Base-by-base conservation (phyloP, 2,329 filamentous ascomycete species). In the Cordyceps cicadae region DNA sequence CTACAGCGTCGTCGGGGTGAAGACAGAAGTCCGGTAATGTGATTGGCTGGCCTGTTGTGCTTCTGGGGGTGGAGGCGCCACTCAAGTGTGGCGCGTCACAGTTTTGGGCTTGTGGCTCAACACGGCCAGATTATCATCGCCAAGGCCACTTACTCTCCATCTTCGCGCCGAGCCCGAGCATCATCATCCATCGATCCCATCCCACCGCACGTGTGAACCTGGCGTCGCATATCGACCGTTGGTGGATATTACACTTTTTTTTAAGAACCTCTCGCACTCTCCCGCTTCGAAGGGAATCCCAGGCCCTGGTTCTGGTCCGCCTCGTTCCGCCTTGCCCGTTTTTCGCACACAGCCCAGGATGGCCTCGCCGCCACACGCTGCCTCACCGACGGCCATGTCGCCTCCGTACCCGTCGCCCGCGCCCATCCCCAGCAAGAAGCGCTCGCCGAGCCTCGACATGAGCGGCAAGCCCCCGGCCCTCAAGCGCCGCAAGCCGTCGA, bases 401-500 rank as follows among this genome's bases (percentile, higher is more conserved):
- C 81, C 83, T 45, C 81, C 81, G 2, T 79, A 78, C 66, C 78
- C 77, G 59, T 77, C 77, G 41, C 80, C 79, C 43, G 71, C 79
- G 14, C 81, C 82, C 56, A 71, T 76, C 53, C 72, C 76, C 15
- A 74, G 69, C 68, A 89, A 87, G 73, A 89, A 88, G 71, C 85
- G 87, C 64, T 67, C 71, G 0, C 78, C 80, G 52, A 79, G 82
- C 21, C 72, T 87, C 60, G 79, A 81, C 55, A 80, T 81, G 59
- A 75, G 79, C 11, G 78, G 78, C 41, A 75, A 78, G 51, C 56
- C 56, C 6, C 75, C 74, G 3, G 72, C 77, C 6, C 41, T 54
- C 52, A 90, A 90, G 70, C 86, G 87, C 52, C 87, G 89, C 69
- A 92, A 92, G 70, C 80, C 86, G 6, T 90, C 87, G 14, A 81